Evolutionary conservation across 2,329 filamentous ascomycete genomes (phyloP).

Genomic region (Aspergillus costaricaensis): DNA sequence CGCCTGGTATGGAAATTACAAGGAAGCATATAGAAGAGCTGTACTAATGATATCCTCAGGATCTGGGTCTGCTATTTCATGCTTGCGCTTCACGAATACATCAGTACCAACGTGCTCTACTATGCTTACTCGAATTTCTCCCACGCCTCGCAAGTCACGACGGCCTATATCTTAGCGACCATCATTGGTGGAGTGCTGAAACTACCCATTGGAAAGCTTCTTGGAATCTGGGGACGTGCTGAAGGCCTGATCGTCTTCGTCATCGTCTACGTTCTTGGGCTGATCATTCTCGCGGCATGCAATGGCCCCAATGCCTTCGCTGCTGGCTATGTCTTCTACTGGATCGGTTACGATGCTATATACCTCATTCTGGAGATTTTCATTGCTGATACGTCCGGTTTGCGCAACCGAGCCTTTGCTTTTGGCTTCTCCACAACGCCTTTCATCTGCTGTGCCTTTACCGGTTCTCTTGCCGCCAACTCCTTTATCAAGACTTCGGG

Average conservation of each 20-base stretch:
- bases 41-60: conserved; percentile 31
- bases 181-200: conserved; percentile 62
- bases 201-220: conserved; percentile 62
- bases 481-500: conserved; percentile 53
- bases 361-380: conserved; percentile 61
- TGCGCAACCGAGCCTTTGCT: conserved; percentile 63
- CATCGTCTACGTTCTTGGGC: conserved; percentile 49
- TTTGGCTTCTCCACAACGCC: conserved; percentile 62
- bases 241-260: conserved; percentile 59
- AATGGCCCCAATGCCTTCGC: conserved; percentile 63
- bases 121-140: conserved; percentile 57
- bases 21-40: background rate
- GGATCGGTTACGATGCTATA: conserved; percentile 59
- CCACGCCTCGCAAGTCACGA: conserved; percentile 52
- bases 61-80: conserved; percentile 53
- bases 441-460: conserved; percentile 63
- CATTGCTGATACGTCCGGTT: conserved; percentile 63
- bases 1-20: conserved; percentile 26
- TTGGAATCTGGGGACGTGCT: conserved; percentile 65
- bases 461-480: conserved; percentile 55
- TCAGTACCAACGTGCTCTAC: conserved; percentile 48
- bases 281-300: conserved; percentile 65
- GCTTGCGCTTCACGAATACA: conserved; percentile 47
- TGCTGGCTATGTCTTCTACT: conserved; percentile 65
- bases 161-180: conserved; percentile 57